Percentiles rank a stretch among this genome's conserved stretches.
Evolutionary conservation across 2,329 filamentous ascomycete species (phyloP).

Genomic region (Fusarium humuli): DNA sequence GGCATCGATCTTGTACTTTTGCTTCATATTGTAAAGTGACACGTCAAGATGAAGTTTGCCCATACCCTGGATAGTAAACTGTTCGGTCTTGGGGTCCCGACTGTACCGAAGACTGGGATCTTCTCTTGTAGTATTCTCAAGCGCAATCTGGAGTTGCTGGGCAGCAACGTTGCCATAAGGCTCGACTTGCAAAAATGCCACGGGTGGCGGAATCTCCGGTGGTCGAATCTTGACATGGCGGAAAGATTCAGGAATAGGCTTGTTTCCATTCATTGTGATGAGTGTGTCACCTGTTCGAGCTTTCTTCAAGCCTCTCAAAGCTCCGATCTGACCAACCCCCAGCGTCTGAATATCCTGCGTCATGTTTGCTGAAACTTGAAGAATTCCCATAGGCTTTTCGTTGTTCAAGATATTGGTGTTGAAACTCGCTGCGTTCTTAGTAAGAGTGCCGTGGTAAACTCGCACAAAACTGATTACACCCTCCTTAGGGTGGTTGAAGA

Average conservation of each 20-base stretch:
- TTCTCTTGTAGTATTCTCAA: conserved; percentile 85
- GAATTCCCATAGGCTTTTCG: conserved; percentile 81
- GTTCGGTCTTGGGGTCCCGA: conserved; percentile 88
- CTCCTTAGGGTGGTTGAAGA: conserved; percentile 86
- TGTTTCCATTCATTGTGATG: conserved; percentile 74
- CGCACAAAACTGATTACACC: conserved; percentile 92
- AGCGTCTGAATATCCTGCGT: conserved; percentile 86
- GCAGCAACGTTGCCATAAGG: conserved; percentile 81
- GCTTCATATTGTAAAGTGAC: conserved; percentile 85
- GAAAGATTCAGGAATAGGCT: conserved; percentile 74
- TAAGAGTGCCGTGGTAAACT: conserved; percentile 86
- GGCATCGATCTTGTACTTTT: conserved; percentile 88
- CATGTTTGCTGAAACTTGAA: conserved; percentile 91
- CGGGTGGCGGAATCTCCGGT: conserved; percentile 89
- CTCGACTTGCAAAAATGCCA: conserved; percentile 96
- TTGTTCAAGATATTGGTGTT: conserved; percentile 86
- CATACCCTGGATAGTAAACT: conserved; percentile 95
- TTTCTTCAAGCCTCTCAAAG: conserved; percentile 88
- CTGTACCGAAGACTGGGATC: conserved; percentile 91
- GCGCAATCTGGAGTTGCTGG: conserved; percentile 79
- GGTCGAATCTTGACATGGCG: conserved; percentile 85
- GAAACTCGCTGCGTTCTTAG: conserved; percentile 80
- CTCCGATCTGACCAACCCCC: conserved; percentile 89
- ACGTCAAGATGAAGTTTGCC: conserved; percentile 96
- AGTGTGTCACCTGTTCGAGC: conserved; percentile 95